phyloP scores from a whole-genome alignment of 768 basidiomycete species.

The Galerina marginata region DNA sequence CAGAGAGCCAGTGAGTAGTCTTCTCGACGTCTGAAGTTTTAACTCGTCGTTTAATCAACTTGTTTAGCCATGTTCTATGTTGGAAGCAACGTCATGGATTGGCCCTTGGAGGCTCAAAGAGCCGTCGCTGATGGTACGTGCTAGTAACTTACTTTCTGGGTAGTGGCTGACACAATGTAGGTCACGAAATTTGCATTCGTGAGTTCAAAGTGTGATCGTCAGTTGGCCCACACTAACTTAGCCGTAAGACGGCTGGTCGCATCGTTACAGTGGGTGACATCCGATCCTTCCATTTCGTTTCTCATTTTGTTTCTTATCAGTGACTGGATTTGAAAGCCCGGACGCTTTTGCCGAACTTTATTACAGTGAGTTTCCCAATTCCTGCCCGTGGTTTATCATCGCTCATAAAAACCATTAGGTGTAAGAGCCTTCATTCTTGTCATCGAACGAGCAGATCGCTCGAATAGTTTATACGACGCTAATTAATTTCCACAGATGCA shows the following conservation, averaged over 20 bases:
- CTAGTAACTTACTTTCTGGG: neutral
- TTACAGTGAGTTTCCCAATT: constrained; percentile 54
- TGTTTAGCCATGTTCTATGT: constrained; percentile 63
- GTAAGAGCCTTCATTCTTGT: constrained; percentile 17
- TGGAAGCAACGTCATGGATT: constrained; percentile 61
- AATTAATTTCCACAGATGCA: constrained; percentile 41
- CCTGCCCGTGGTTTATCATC: neutral
- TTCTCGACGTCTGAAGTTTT: neutral
- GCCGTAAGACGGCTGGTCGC: constrained; percentile 55
- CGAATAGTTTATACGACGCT: neutral
- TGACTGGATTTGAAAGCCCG: constrained; percentile 64
- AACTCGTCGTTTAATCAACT: neutral
- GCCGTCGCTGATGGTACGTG: constrained; percentile 52
- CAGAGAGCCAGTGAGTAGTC: constrained; percentile 62
- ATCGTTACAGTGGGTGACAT: constrained; percentile 51
- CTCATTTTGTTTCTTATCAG: constrained; percentile 31
- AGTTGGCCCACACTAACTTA: constrained; percentile 2
- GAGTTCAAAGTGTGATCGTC: constrained; percentile 32
- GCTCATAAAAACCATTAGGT: constrained; percentile 14
- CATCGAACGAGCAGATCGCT: neutral
- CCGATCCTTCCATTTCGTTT: neutral
- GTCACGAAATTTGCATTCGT: constrained; percentile 68
- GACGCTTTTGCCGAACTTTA: constrained; percentile 81
- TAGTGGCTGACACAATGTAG: constrained; percentile 24
- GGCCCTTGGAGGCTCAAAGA: constrained; percentile 61